Base-by-base conservation (phyloP, 2,329 filamentous ascomycete genomes). In the Alternaria ventricosa region DNA sequence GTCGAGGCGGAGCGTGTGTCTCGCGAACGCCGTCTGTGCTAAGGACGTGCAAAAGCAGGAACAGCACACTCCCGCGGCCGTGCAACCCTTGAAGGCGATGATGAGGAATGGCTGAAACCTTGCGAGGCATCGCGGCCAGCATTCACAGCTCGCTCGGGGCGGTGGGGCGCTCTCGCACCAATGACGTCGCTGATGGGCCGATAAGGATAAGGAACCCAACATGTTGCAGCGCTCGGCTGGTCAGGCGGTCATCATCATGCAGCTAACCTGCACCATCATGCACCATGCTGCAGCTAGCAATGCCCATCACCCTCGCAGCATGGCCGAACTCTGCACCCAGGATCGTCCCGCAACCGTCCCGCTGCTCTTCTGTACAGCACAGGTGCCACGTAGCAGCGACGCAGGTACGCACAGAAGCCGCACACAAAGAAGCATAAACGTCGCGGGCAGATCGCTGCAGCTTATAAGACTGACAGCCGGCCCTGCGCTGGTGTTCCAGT, bases 341-440 rank as follows among this genome's bases (percentile, higher is more conserved):
- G 77, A 78, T 78, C 77, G 71, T 77, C 75, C 74, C 75, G 73
- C 73, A 68, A 63, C 71, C 75, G 76, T 75, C 72, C 76, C 76
- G 75, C 66, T 63, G 60, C 64, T 65, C 65, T 73, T 74, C 71
- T 76, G 73, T 69, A 68, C 72, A 71, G 71, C 67, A 76, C 69
- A 77, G 75, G 75, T 78, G 76, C 76, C 76, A 78, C 76, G 76
- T 78, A 74, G 74, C 75, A 76, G 69, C 57, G 65, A 73, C 69
- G 71, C 73, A 75, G 75, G 75, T 73, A 75, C 73, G 68, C 71
- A 64, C 65, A 65, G 67, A 69, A 68, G 66, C 67, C 66, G 75
- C 71, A 71, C 71, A 63, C 59, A 65, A 69, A 66, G 59, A 65
- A 71, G 56, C 70, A 75, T 67, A 30, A 71, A 68, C 36, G 66